phyloP scores from a whole-genome alignment of 139 green algal genomes.

The Coelastrella sp. region DNA sequence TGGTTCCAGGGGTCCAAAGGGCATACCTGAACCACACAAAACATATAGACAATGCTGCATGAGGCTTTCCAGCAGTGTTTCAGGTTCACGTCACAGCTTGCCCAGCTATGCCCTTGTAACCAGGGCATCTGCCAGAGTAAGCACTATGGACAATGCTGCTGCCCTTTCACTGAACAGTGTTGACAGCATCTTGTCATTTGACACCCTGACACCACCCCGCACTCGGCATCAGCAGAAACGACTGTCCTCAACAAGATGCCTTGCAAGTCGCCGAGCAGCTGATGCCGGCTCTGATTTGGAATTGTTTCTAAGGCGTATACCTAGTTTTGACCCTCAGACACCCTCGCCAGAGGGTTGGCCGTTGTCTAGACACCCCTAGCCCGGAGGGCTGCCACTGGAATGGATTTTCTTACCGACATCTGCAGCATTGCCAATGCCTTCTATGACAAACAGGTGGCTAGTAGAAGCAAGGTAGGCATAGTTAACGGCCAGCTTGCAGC shows the following conservation, averaged over 20 bases:
- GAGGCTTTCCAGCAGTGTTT: too few species aligned
- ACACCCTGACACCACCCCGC: background rate
- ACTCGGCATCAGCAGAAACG: background rate
- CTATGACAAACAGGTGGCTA: conserved; percentile 24
- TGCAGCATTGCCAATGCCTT: conserved; percentile 39
- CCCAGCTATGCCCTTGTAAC: background rate
- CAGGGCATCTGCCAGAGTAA: too few species aligned
- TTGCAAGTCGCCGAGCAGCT: background rate
- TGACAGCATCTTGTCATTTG: background rate
- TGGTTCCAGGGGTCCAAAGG: too few species aligned
- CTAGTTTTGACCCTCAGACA: background rate
- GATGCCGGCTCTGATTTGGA: background rate
- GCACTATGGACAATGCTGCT: background rate
- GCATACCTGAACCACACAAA: too few species aligned
- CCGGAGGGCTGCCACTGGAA: background rate
- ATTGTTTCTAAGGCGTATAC: background rate
- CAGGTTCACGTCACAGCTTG: background rate
- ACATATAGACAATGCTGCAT: too few species aligned
- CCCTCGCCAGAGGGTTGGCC: background rate
- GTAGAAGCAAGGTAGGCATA: conserved; percentile 29
- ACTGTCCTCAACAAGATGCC: background rate
- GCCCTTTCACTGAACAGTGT: background rate
- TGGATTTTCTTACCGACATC: conserved; percentile 6
- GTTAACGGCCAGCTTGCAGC: background rate
- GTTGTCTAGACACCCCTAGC: background rate